Evolutionary conservation across 352 stramenopile genomes (phyloP).

Genomic region (Globisporangium iwayamae): DNA sequence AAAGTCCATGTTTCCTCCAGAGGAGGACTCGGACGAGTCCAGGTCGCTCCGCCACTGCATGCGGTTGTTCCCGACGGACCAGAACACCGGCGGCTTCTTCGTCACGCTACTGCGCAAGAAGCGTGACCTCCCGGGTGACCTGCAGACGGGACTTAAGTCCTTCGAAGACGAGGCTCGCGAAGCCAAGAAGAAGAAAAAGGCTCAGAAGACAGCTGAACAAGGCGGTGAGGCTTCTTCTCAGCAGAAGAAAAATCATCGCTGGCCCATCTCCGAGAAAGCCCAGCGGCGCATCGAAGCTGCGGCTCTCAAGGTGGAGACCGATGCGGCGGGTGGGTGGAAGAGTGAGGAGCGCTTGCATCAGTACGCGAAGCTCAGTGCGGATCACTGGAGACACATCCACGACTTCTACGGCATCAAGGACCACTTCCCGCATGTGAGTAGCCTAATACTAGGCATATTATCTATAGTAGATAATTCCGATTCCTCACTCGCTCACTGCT

Average conservation of each 20-base stretch:
- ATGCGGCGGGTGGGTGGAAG: slow-evolving; percentile 9
- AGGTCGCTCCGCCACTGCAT: slow-evolving; percentile 76
- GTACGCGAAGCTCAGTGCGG: slow-evolving; percentile 46
- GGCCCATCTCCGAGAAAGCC: slow-evolving; percentile 31
- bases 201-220: slow-evolving; percentile 29
- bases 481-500: not conserved
- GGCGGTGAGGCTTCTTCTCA: slow-evolving; percentile 7
- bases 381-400: slow-evolving; percentile 56
- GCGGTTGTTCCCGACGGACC: slow-evolving; percentile 95
- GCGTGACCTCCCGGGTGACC: slow-evolving; percentile 26
- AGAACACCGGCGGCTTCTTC: slow-evolving; percentile 98
- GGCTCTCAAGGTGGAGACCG: slow-evolving; percentile 5
- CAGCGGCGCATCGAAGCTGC: slow-evolving; percentile 20
- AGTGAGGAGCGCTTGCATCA: slow-evolving; percentile 27
- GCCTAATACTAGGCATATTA: too few relatives aligned
- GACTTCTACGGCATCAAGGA: slow-evolving; percentile 66
- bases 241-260: slow-evolving; percentile 34
- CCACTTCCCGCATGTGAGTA: slow-evolving; percentile 44
- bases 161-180: slow-evolving; percentile 29
- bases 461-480: too few relatives aligned
- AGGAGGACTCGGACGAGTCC: slow-evolving; percentile 46
- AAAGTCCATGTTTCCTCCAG: slow-evolving; percentile 83
- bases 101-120: slow-evolving; percentile 92
- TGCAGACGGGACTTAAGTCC: slow-evolving; percentile 37
- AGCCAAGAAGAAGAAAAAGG: slow-evolving; percentile 15